Evolutionary conservation across 148 eudicot species (phyloP).

Genomic region (Chenopodium formosanum): DNA sequence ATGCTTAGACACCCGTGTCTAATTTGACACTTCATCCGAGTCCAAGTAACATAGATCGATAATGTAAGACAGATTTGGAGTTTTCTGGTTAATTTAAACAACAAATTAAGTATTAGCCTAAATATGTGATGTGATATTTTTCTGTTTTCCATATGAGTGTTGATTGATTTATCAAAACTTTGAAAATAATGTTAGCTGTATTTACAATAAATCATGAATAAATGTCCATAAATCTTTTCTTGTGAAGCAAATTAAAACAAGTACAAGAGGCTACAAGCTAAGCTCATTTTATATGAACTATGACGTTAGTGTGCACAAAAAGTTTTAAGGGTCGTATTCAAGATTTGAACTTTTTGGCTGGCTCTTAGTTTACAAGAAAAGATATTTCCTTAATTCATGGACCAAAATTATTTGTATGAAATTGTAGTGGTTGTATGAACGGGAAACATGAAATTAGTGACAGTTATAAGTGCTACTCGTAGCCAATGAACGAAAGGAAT

Average conservation of each 20-base stretch:
- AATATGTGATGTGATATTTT: no score
- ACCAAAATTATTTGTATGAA: no score
- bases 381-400: neutral
- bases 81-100: neutral
- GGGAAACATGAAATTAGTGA: neutral
- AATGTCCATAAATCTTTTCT: neutral
- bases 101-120: no score
- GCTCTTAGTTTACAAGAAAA: neutral
- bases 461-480: neutral
- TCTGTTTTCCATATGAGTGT: neutral
- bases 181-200: neutral
- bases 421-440: neutral
- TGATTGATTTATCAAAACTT: neutral
- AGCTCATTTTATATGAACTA: neutral
- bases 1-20: no score
- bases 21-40: no score
- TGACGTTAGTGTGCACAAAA: constrained; percentile 14
- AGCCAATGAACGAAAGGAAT: neutral
- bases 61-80: neutral
- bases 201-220: neutral
- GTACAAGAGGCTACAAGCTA: neutral
- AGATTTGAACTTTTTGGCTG: neutral
- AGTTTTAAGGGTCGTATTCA: neutral
- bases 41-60: no score
- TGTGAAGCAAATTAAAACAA: neutral